A percentile compares a stretch with the other conserved stretches of the same genome.
phyloP scores from a whole-genome alignment of 2,329 filamentous ascomycete species.

The Claviceps paspali region DNA sequence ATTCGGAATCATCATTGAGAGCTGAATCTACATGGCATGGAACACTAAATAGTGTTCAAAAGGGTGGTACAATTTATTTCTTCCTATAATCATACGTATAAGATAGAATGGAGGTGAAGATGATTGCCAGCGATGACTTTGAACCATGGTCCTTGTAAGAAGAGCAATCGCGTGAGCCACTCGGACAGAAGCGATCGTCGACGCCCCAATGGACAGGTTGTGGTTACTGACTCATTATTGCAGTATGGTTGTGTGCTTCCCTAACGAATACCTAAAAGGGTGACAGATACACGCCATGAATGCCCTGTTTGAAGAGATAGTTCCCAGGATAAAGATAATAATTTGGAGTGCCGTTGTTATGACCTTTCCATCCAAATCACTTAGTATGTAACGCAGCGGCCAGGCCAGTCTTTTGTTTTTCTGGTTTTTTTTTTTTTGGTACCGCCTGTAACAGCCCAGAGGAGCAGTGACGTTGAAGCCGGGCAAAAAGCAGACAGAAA shows the following conservation, averaged over 20 bases:
- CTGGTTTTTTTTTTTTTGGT: no score
- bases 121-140: slow-evolving; percentile 3
- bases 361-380: no score
- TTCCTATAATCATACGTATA: slow-evolving; percentile 16
- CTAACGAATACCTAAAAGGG: not conserved
- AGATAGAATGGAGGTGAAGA: slow-evolving; percentile 16
- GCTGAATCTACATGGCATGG: slow-evolving; percentile 9
- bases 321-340: no score
- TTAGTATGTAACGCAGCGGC: no score
- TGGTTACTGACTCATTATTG: not conserved
- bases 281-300: no score
- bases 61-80: slow-evolving; percentile 10
- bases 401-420: no score
- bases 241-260: not conserved
- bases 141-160: not conserved
- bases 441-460: no score
- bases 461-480: not conserved
- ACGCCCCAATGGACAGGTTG: not conserved
- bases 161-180: not conserved
- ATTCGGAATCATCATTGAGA: slow-evolving; percentile 3
- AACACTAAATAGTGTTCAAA: slow-evolving; percentile 10
- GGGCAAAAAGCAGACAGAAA: not conserved
- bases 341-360: no score
- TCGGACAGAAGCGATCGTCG: not conserved
- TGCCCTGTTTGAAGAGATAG: no score